A percentile compares a stretch with the other conserved stretches of the same genome.
These are phyloP conservation scores for Linanthus parryae DNA, from an alignment of 148 eudicot genomes.

Conservation along the genomic window DNA sequence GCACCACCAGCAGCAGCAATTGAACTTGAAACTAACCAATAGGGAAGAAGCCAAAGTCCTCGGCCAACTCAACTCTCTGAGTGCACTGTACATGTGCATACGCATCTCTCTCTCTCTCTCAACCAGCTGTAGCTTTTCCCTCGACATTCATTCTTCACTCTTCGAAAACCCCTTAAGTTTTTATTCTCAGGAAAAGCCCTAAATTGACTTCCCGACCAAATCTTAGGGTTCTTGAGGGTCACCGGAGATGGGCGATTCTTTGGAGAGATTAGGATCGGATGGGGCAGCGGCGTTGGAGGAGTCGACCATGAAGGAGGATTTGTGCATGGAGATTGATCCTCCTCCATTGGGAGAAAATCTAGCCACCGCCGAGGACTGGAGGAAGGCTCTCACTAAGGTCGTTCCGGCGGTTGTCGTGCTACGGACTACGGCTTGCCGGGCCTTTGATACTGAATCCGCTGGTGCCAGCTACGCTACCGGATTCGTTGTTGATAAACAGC, in stretches of 20 bases:
- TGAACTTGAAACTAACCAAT: too few relatives aligned
- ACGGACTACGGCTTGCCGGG: constrained; percentile 80
- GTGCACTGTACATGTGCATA: too few relatives aligned
- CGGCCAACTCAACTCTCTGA: too few relatives aligned
- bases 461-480: constrained; percentile 91
- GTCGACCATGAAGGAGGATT: constrained; percentile 23
- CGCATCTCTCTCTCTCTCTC: too few relatives aligned
- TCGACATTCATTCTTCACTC: too few relatives aligned
- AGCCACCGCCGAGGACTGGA: constrained; percentile 87
- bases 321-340: constrained; percentile 77
- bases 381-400: constrained; percentile 70
- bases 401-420: constrained; percentile 95
- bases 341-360: constrained; percentile 45
- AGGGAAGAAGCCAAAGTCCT: too few relatives aligned
- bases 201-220: too few relatives aligned
- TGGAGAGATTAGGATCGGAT: constrained; percentile 60
- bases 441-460: constrained; percentile 88
- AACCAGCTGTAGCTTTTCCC: too few relatives aligned
- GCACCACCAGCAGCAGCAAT: too few relatives aligned
- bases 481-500: constrained; percentile 78
- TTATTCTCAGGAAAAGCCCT: too few relatives aligned
- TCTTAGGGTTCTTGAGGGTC: too few relatives aligned
- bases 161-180: too few relatives aligned
- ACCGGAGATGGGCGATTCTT: constrained; percentile 33
- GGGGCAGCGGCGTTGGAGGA: constrained; percentile 8